These are phyloP conservation scores for Argentina anserina DNA, from an alignment of 306 rosid genomes.

Conservation along the genomic window DNA sequence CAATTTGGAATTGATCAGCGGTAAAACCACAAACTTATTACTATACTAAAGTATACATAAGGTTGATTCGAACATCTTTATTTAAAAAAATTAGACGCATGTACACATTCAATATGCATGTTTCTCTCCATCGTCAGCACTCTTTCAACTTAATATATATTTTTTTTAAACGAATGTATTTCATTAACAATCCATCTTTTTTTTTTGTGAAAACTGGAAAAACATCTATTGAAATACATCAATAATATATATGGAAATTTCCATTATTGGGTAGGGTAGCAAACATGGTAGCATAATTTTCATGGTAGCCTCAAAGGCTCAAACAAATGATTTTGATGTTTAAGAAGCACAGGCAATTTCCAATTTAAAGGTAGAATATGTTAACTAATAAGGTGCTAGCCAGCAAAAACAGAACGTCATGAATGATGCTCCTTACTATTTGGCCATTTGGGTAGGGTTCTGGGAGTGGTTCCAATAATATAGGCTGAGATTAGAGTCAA, in stretches of 20 bases:
- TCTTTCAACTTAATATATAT: too few relatives aligned
- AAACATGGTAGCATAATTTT: too few relatives aligned
- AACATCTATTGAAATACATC: not conserved
- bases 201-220: too few relatives aligned
- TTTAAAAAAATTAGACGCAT: not conserved
- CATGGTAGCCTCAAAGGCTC: too few relatives aligned
- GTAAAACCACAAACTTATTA: not conserved
- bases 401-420: conserved; percentile 1
- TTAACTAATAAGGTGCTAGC: not conserved
- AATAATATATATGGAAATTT: not conserved
- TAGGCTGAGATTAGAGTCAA: not conserved
- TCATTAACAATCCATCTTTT: too few relatives aligned
- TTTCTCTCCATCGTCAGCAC: not conserved
- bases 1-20: not conserved
- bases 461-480: not conserved
- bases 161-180: not conserved
- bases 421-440: not conserved
- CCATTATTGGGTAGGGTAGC: not conserved
- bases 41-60: not conserved
- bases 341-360: not conserved
- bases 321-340: too few relatives aligned
- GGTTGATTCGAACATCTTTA: not conserved
- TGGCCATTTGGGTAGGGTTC: not conserved
- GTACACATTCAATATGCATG: too few relatives aligned
- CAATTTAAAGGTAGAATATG: not conserved